phyloP scores from a whole-genome alignment of 2,329 filamentous ascomycete genomes.

The Colletotrichum destructivum region DNA sequence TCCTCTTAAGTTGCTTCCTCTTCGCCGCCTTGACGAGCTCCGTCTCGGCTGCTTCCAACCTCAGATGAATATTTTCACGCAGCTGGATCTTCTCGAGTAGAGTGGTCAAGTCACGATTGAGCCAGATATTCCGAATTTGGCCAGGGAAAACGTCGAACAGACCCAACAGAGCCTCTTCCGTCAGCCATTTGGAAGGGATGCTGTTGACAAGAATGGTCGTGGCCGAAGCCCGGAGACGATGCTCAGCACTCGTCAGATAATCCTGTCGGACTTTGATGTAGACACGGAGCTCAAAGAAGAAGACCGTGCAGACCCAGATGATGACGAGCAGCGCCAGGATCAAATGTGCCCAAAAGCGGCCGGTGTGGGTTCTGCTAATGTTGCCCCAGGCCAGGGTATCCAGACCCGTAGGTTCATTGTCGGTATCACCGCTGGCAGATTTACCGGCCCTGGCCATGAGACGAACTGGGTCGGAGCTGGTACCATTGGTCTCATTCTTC shows the following conservation, averaged over 20 bases:
- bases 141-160: constrained; percentile 97
- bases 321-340: constrained; percentile 84
- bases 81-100: constrained; percentile 87
- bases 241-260: constrained; percentile 93
- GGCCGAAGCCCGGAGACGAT: constrained; percentile 91
- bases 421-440: constrained; percentile 38
- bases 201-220: constrained; percentile 95
- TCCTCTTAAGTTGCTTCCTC: constrained; percentile 81
- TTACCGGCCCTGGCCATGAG: constrained; percentile 53
- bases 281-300: constrained; percentile 87
- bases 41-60: constrained; percentile 87
- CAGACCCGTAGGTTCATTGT: constrained; percentile 69
- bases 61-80: constrained; percentile 78
- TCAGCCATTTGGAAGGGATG: constrained; percentile 93
- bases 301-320: constrained; percentile 87
- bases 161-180: constrained; percentile 82
- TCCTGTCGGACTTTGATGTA: constrained; percentile 96
- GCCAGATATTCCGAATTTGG: constrained; percentile 95
- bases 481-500: neutral
- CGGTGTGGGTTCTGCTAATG: constrained; percentile 74
- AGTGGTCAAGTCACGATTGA: constrained; percentile 90
- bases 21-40: constrained; percentile 86
- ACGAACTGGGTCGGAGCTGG: constrained; percentile 45
- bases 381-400: constrained; percentile 93
- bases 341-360: constrained; percentile 87